Conservation (phyloP, 2,329 filamentous ascomycete species). For the Leptoxyphium fumago region DNA sequence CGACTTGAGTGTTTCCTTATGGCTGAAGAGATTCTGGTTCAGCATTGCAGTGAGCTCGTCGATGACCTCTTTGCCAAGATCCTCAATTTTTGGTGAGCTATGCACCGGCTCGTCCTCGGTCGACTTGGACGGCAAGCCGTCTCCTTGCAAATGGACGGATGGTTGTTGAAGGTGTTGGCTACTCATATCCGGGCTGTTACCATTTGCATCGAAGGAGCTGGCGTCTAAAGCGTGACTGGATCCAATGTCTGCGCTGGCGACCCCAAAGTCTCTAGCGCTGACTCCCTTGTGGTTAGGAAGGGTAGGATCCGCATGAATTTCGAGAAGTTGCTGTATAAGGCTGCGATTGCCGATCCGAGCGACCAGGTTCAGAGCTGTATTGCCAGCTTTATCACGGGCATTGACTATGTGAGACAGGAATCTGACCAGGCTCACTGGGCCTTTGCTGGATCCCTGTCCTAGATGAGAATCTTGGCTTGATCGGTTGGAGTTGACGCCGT, state of each 20-base stretch:
- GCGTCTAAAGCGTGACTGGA: constrained; percentile 10
- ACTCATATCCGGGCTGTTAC: constrained; percentile 3
- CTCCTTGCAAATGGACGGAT: constrained; percentile 9
- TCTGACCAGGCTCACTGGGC: constrained; percentile 70
- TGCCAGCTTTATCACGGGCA: constrained; percentile 80
- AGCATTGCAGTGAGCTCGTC: constrained; percentile 50
- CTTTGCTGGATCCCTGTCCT: constrained; percentile 21
- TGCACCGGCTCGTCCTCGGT: constrained; percentile 35
- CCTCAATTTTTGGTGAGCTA: constrained; percentile 55
- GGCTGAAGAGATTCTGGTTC: constrained; percentile 61
- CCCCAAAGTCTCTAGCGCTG: constrained; percentile 84
- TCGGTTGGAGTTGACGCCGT: constrained; percentile 30
- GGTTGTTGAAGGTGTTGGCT: constrained; percentile 8
- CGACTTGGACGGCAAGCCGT: constrained; percentile 27
- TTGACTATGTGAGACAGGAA: constrained; percentile 98
- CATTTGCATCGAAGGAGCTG: constrained; percentile 11
- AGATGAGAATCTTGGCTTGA: constrained; percentile 15
- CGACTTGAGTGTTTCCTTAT: constrained; percentile 63
- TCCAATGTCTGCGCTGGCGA: constrained; percentile 50
- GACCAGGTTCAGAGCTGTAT: constrained; percentile 88
- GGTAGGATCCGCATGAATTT: constrained; percentile 86
- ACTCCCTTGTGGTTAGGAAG: constrained; percentile 84
- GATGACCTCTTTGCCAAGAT: constrained; percentile 5
- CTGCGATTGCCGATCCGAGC: constrained; percentile 84
- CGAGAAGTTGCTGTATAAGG: constrained; percentile 90